Base-by-base conservation (phyloP, 768 basidiomycete species). In the Lactarius tabidus region DNA sequence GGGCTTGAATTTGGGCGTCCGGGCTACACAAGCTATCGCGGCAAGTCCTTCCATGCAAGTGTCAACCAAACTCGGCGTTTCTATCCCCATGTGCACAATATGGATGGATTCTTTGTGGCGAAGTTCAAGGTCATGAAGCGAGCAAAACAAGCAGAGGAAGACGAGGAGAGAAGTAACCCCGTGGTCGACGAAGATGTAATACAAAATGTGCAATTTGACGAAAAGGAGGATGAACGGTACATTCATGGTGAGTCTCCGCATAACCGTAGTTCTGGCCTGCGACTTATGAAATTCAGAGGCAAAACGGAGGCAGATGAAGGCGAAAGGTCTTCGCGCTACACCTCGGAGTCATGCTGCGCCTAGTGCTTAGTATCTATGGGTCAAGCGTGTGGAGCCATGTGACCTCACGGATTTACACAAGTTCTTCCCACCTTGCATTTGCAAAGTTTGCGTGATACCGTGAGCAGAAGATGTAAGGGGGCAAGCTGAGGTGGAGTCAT, bases 21-120 rank as follows among this genome's bases (percentile, higher is more conserved):
- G 74, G 97, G 97, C 7, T 98, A 89, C 77, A 91, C 88, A 36
- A 85, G 83, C 66, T 98, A 88, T 79, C 87, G 93, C 59, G 97
- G 96, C 26, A 98, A 95, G 82, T 83, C 77, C 35, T 98, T 98
- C 78, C 82, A 87, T 74, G 81, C 89, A 38, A 90, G 84, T 68
- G 74, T 99, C 71, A 82, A 79, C 67, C 76, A 96, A 69, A 97
- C 97, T 23, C 80, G 94, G 70, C 80, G 97, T 66, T 96, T 94
- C 76, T 96, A 95, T 74, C 92, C 95, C 18, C 95, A 98, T 76
- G 95, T 97, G 71, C 95, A 98, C 78, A 99, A 99, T 77, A 97
- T 98, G 95, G 97, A 99, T 75, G 97, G 97, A 6, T 99, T 99
- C 83, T 99, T 84, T 75, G 95, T 98, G 62, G 96, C 96, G 65